Percentiles rank a stretch among this genome's conserved stretches.
Evolutionary conservation across 2,329 filamentous ascomycete genomes (phyloP).

Genomic region (Polytolypa hystricis): DNA sequence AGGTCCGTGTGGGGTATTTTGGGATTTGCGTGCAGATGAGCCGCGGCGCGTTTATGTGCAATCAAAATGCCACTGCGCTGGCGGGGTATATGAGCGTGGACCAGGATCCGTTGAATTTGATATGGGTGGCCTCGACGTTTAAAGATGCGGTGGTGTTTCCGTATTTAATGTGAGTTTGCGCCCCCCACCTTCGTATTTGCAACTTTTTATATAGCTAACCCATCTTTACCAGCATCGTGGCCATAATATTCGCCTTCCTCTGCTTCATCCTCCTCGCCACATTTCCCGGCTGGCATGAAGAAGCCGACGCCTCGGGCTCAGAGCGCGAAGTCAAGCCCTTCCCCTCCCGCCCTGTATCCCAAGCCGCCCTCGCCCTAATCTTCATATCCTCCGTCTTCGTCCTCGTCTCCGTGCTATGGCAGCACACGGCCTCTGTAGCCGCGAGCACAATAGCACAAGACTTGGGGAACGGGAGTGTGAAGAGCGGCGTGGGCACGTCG

Average conservation of each 20-base stretch:
- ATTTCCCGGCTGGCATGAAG: constrained; percentile 95
- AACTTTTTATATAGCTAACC: constrained; percentile 6
- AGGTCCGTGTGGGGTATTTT: constrained; percentile 93
- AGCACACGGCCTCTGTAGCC: constrained; percentile 88
- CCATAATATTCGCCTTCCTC: constrained; percentile 92
- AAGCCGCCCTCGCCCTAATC: constrained; percentile 86
- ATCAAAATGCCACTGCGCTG: constrained; percentile 88
- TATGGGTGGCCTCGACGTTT: constrained; percentile 95
- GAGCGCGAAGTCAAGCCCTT: constrained; percentile 91
- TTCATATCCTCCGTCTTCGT: constrained; percentile 59
- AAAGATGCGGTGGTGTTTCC: constrained; percentile 98
- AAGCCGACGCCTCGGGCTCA: constrained; percentile 66
- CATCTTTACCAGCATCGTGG: constrained; percentile 61
- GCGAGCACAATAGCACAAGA: constrained; percentile 89
- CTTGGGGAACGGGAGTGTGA: constrained; percentile 78
- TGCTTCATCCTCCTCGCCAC: constrained; percentile 91
- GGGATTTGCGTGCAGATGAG: constrained; percentile 93
- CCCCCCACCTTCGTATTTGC: background rate
- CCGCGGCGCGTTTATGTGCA: constrained; percentile 84
- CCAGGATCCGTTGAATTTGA: constrained; percentile 90
- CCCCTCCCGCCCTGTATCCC: constrained; percentile 81
- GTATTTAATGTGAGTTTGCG: constrained; percentile 69
- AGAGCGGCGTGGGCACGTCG: constrained; percentile 77
- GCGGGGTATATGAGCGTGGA: constrained; percentile 82
- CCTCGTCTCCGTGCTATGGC: constrained; percentile 49